phyloP scores from a whole-genome alignment of 2,329 filamentous ascomycete species.

The Mariannaea elegans region DNA sequence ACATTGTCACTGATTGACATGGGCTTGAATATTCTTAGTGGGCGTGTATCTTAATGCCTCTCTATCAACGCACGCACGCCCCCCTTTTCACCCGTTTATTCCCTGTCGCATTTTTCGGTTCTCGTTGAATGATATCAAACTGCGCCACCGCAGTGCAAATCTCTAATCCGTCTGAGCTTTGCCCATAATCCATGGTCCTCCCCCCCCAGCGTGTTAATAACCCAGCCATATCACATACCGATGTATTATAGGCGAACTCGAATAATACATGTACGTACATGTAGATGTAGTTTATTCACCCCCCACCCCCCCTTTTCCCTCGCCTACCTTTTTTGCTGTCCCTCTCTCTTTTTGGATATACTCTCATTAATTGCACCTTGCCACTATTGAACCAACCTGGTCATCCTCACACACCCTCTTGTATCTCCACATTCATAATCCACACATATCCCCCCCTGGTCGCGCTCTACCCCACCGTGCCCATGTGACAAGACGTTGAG shows the following conservation, averaged over 20 bases:
- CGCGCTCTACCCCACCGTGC: conserved; percentile 28
- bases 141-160: conserved; percentile 28
- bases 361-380: background rate
- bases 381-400: background rate
- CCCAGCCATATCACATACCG: background rate
- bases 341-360: background rate
- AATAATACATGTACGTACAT: background rate
- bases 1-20: background rate
- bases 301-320: background rate
- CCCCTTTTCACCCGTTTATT: background rate
- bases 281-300: background rate
- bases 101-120: conserved; percentile 14
- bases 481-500: conserved; percentile 35
- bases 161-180: conserved; percentile 19
- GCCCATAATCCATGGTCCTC: background rate
- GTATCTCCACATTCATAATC: conserved; percentile 3
- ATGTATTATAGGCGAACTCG: background rate
- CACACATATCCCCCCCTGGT: background rate
- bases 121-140: conserved; percentile 4
- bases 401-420: background rate
- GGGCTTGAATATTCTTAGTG: background rate
- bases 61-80: conserved; percentile 1
- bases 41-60: background rate
- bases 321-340: conserved; percentile 1
- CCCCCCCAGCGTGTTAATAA: background rate